Base-by-base conservation (phyloP, 495 filamentous ascomycete genomes). In the Geopyxis carbonaria region DNA sequence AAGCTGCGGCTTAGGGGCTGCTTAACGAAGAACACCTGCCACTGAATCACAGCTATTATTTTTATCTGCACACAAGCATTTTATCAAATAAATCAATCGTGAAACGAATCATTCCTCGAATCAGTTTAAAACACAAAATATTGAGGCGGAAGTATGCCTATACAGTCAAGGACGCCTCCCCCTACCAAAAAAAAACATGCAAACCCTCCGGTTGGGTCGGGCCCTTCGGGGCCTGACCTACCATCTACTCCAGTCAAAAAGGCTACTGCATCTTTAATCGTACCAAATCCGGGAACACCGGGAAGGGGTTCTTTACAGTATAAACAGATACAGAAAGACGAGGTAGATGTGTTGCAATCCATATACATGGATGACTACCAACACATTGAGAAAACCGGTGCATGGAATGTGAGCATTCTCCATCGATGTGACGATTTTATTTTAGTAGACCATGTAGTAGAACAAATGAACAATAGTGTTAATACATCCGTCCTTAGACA, bases 331-430 rank as follows among this genome's bases (percentile, higher is more conserved):
- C 89, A 95, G 62, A 63, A 78, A 41, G 76, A 93, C 54, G 89
- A 97, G 63, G 64, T 87, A 23, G 76, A 91, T 59, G 89, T 74
- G 9, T 64, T 97, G 34, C 66, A 76, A 39, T 81, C 91, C 4
- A 93, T 97, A 28, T 97, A 89, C 53, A 79, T 76, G 51, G 85
- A 94, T 33, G 89, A 95, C 53, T 95, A 82, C 45, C 72, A 85
- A 40, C 69, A 73, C 45, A 61, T 69, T 20, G 73, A 76, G 51
- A 70, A 70, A 30, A 13, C 44, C 19, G 75, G 72, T 30, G 85
- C 85, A 27, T 97, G 89, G 89, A 81, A 92, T 65, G 79, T 83
- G 46, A 53, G 58, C 33, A 27, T 28, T 5, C 3, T n/a, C n/a
- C n/a, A n/a, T n/a, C n/a, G n/a, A n/a, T n/a, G n/a, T n/a, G n/a